Evolutionary conservation across 2,329 filamentous ascomycete genomes (phyloP).

Genomic region (Clarireedia paspali): DNA sequence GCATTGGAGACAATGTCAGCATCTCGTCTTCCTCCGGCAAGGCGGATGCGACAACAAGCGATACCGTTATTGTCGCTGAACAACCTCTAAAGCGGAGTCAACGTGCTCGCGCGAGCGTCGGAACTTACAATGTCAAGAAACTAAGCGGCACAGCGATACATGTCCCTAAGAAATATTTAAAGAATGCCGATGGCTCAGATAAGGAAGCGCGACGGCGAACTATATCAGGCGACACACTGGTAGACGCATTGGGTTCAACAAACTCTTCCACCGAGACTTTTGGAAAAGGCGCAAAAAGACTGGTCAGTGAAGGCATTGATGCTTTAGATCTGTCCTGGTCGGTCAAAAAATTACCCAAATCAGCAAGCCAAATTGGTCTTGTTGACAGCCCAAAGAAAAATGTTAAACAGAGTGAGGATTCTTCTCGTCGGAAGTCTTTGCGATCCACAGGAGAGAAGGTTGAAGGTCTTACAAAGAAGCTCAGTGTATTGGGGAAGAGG

Average conservation of each 20-base stretch:
- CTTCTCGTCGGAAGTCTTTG: conserved; percentile 32
- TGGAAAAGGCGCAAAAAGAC: conserved; percentile 23
- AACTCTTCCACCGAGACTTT: conserved; percentile 20
- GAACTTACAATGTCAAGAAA: conserved; percentile 60
- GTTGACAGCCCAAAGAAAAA: conserved; percentile 25
- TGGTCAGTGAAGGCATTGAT: conserved; percentile 36
- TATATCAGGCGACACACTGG: conserved; percentile 34
- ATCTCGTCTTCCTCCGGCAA: conserved; percentile 39
- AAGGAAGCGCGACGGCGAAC: conserved; percentile 35
- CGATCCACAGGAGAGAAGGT: conserved; percentile 36
- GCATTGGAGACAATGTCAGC: conserved; percentile 54
- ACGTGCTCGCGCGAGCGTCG: conserved; percentile 46
- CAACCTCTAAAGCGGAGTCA: conserved; percentile 39
- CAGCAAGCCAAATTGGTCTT: conserved; percentile 22
- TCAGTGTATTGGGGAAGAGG: conserved; percentile 53
- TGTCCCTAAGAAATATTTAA: conserved; percentile 34
- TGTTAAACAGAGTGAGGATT: conserved; percentile 20
- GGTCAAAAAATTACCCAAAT: conserved; percentile 32
- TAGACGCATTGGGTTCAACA: conserved; percentile 25
- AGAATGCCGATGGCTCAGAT: conserved; percentile 29
- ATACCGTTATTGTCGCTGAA: conserved; percentile 6
- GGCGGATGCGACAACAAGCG: conserved; percentile 15
- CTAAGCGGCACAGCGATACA: conserved; percentile 55
- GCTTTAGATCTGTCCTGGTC: conserved; percentile 40
- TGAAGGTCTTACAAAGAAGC: conserved; percentile 38